Base-by-base conservation (phyloP, 2,329 filamentous ascomycete genomes). In the Botrytis elliptica region DNA sequence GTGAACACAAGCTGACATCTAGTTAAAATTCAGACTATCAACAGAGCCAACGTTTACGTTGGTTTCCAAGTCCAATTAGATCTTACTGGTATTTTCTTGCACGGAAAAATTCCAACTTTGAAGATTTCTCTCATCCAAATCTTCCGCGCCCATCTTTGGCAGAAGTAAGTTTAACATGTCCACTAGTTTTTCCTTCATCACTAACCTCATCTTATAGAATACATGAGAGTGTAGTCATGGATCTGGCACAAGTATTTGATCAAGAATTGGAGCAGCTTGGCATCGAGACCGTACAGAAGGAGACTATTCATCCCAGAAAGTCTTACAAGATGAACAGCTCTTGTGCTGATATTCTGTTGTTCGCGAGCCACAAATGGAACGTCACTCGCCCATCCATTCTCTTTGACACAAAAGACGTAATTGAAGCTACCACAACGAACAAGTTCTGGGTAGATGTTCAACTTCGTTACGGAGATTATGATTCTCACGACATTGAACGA, bases 261-360 rank as follows among this genome's bases (percentile, higher is more conserved):
- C 95, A 98, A 60, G 96, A 99, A 82, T 85, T 99, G 62, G 96
- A 99, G 83, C 94, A 96, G 46, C 86, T 99, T 6, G 95, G 95
- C 52, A 98, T 99, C 74, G 96, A 99, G 83, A 97, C 94, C 3
- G 96, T 98, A 7, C 96, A 99, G 82, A 99, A 99, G 84, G 96
- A 99, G 85, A 98, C 96, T 0, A 99, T 99, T 74, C 96, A 99
- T 86, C 96, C 96, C 70, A 90, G 96, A 89, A 99, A 99, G 85
- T 98, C 94, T 7, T 99, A 99, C 89, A 99, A 99, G 89, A 99
- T 99, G 96, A 99, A 99, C 87, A 98, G 95, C 80, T 98, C 95
- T 74, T 98, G 96, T 80, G 96, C 97, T 7, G 96, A 99, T 83
- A 98, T 99, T 76, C 87, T 98, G 72, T 88, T 99, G 16, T 99